Evolutionary conservation across 192 early-diverging fungal species (phyloP).

Genomic region (Cetraspora pellucida): DNA sequence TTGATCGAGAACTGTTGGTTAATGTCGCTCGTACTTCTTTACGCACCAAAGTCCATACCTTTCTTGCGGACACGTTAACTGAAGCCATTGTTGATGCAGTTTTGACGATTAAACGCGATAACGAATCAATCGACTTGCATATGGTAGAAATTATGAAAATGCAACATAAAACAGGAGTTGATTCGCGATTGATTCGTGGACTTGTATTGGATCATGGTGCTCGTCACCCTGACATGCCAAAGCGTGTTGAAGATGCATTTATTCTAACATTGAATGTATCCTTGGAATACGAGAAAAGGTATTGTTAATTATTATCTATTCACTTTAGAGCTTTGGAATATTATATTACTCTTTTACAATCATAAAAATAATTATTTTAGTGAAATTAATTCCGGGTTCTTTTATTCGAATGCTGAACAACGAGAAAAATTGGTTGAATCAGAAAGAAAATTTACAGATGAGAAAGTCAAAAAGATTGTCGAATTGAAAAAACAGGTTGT

Average conservation of each 20-base stretch:
- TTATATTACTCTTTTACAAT: slow-evolving; percentile 38
- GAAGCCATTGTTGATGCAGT: slow-evolving; percentile 98
- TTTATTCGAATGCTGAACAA: slow-evolving; percentile 97
- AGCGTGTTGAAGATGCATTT: slow-evolving; percentile 85
- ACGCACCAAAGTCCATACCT: slow-evolving; percentile 89
- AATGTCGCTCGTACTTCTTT: slow-evolving; percentile 94
- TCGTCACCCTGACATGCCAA: slow-evolving; percentile 99
- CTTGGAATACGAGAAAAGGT: slow-evolving; percentile 99
- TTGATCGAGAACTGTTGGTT: slow-evolving; percentile 90
- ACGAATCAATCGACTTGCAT: slow-evolving; percentile 92
- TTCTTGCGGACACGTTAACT: slow-evolving; percentile 89
- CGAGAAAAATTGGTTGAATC: slow-evolving; percentile 98
- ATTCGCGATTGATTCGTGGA: slow-evolving; percentile 90
- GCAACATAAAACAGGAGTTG: slow-evolving; percentile 98
- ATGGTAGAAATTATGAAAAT: slow-evolving; percentile 99
- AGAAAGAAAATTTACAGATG: slow-evolving; percentile 94
- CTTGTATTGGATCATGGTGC: slow-evolving; percentile 99
- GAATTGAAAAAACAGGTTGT: slow-evolving; percentile 97
- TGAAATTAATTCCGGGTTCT: slow-evolving; percentile 99
- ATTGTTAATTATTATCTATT: not conserved
- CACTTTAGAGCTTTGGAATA: too few relatives aligned
- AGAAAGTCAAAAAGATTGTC: slow-evolving; percentile 90
- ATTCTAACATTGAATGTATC: slow-evolving; percentile 96
- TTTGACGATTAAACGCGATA: slow-evolving; percentile 77
- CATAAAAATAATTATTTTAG: slow-evolving; percentile 24